Evolutionary conservation across 108 stramenopile species (phyloP), one percentile per base, ranked within the genome.

Genomic region (Pseudonitzschia multistriata): DNA sequence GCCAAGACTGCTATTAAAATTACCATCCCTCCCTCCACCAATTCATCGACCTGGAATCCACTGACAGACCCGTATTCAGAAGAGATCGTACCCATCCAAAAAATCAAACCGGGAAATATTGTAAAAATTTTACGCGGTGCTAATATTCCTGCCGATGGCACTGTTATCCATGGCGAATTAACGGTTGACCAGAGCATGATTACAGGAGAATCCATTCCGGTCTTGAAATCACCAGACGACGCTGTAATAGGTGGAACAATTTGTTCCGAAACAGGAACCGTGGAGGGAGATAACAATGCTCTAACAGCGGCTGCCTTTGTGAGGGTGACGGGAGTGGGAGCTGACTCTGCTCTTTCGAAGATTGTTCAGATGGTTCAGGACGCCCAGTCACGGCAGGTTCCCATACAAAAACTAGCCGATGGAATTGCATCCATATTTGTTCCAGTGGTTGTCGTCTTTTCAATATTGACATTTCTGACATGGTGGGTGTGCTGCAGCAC

Each of bases 391-490:
- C 72, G 84, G 70, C 89, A 91, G 64, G 96, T 97, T 8, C 97
- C 96, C 14, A 93, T 98, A 27, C 96, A 99, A 76, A 91, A 82
- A 1, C 76, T 88, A 22, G 94, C 89, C 27, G 99, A 99, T 86
- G 71, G 70, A 5, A 82, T 98, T 69, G 94, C 96, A 10, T 88
- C 91, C 21, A 74, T 95, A 49, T 99, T 99, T 66, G 96, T 91
- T 3, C 96, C 98, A 11, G 65, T 80, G 39, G 91, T 96, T 28
- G 72, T 93, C 48, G 52, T 61, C n/a, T 61, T 96, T 30, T 82
- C 92, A 11, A 49, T 80, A 3, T 19, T 89, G 19, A 96, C 92
- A 2, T 93, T 92, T 76, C n/a, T 73, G 39, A 77, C 67, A 29
- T 96, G 95, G 95, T 62, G 76, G 21, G 63, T 67, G 31, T 72